Evolutionary conservation across 2,329 filamentous ascomycete genomes (phyloP).

Genomic region (Colletotrichum phormii): DNA sequence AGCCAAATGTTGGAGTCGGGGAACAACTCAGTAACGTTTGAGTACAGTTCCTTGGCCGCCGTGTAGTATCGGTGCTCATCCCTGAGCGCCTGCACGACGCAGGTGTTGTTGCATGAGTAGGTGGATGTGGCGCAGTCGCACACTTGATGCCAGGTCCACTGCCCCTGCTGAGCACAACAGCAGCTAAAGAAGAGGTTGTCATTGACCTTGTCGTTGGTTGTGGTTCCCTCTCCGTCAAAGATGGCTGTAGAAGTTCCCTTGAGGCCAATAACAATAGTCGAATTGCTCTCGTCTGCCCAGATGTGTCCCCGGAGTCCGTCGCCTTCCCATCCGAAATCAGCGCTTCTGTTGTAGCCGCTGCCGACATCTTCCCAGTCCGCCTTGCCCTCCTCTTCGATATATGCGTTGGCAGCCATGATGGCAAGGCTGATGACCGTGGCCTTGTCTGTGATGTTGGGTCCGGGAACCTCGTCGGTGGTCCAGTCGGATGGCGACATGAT

Average conservation of each 20-base stretch:
- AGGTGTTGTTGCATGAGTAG: slow-evolving; percentile 93
- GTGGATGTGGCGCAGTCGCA: slow-evolving; percentile 92
- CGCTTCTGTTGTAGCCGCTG: slow-evolving; percentile 83
- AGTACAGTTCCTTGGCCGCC: slow-evolving; percentile 88
- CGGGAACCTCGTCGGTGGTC: slow-evolving; percentile 82
- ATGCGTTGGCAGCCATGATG: slow-evolving; percentile 90
- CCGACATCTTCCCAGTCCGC: slow-evolving; percentile 88
- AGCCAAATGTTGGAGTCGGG: slow-evolving; percentile 89
- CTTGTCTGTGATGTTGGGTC: slow-evolving; percentile 87
- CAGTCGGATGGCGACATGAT: slow-evolving; percentile 80
- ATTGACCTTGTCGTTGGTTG: slow-evolving; percentile 96
- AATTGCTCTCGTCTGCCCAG: slow-evolving; percentile 87
- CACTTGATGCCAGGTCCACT: slow-evolving; percentile 89
- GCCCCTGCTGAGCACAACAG: slow-evolving; percentile 94
- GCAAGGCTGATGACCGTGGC: slow-evolving; percentile 86
- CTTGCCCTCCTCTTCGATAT: slow-evolving; percentile 77
- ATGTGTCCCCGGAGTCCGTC: slow-evolving; percentile 94
- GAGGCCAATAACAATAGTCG: slow-evolving; percentile 88
- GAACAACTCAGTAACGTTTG: slow-evolving; percentile 91
- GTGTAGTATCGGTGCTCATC: slow-evolving; percentile 93
- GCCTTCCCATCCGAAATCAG: slow-evolving; percentile 90
- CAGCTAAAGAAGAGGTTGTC: slow-evolving; percentile 99
- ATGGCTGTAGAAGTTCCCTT: slow-evolving; percentile 93
- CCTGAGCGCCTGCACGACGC: slow-evolving; percentile 78
- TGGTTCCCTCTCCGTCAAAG: slow-evolving; percentile 97